phyloP scores from a whole-genome alignment of 2,329 filamentous ascomycete species.

The Chrysosporium queenslandicum region DNA sequence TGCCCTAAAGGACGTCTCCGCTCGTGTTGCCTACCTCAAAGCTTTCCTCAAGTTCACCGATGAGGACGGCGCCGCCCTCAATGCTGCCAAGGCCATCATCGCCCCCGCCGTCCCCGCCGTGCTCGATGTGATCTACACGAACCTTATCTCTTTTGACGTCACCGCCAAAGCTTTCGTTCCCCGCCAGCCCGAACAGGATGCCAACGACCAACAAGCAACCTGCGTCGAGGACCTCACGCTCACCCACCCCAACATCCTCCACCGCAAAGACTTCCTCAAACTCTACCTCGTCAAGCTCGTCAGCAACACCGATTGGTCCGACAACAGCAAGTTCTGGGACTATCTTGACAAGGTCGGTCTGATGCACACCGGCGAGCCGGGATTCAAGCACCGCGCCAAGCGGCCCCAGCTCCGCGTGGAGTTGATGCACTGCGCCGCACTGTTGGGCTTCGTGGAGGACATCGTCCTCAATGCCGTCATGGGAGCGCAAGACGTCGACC shows the following conservation, averaged over 20 bases:
- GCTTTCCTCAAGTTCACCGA: slow-evolving; percentile 24
- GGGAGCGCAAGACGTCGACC: slow-evolving; percentile 21
- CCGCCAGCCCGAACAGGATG: slow-evolving; percentile 18
- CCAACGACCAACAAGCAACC: slow-evolving; percentile 5
- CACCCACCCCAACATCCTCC: slow-evolving; percentile 24
- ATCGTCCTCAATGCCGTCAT: slow-evolving; percentile 23
- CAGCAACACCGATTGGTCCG: slow-evolving; percentile 23
- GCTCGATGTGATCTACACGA: slow-evolving; percentile 25
- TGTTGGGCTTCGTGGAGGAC: slow-evolving; percentile 24
- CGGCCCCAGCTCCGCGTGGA: slow-evolving; percentile 23
- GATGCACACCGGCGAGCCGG: slow-evolving; percentile 24
- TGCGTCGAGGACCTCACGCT: slow-evolving; percentile 18
- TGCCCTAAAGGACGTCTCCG: slow-evolving; percentile 13
- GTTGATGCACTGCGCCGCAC: slow-evolving; percentile 22
- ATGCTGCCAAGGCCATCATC: slow-evolving; percentile 20
- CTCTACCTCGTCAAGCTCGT: slow-evolving; percentile 23
- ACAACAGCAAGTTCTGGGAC: slow-evolving; percentile 23
- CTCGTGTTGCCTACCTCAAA: slow-evolving; percentile 22
- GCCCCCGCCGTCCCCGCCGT: slow-evolving; percentile 22
- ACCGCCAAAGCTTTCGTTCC: slow-evolving; percentile 25
- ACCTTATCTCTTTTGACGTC: slow-evolving; percentile 25
- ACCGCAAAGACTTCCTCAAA: slow-evolving; percentile 25
- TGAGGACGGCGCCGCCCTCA: slow-evolving; percentile 21
- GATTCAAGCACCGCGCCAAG: slow-evolving; percentile 22
- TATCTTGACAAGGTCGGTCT: slow-evolving; percentile 26